Evolutionary conservation across 1,284 basidiomycete genomes (phyloP).

Genomic region (Naganishia albida): DNA sequence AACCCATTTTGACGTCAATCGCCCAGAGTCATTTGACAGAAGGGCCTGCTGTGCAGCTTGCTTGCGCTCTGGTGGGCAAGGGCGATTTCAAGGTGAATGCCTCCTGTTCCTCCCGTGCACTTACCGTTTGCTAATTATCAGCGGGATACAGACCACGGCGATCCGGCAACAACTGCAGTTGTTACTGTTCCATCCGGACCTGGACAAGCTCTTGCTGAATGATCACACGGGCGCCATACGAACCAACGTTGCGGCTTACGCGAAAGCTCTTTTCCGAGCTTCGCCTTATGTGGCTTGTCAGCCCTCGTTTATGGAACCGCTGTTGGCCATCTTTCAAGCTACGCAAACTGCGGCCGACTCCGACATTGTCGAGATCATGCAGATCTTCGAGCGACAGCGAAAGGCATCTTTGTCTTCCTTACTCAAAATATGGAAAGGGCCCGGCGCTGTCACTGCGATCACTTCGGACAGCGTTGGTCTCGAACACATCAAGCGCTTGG

Average conservation of each 20-base stretch:
- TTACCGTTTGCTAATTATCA: not conserved
- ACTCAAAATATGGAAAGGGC: constrained; percentile 60
- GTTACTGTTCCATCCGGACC: constrained; percentile 32
- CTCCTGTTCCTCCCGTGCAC: not conserved
- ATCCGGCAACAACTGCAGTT: constrained; percentile 33
- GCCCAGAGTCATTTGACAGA: constrained; percentile 64
- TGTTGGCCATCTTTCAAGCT: constrained; percentile 72
- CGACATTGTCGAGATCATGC: constrained; percentile 70
- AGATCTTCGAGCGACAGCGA: constrained; percentile 73
- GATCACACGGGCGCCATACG: constrained; percentile 6
- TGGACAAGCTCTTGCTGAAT: constrained; percentile 56
- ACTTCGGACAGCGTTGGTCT: constrained; percentile 56
- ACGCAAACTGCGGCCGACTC: constrained; percentile 67
- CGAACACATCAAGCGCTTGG: constrained; percentile 60
- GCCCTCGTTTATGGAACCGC: constrained; percentile 72
- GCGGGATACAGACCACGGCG: constrained; percentile 10
- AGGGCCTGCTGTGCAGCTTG: constrained; percentile 58
- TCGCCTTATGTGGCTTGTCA: constrained; percentile 80
- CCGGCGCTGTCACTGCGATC: constrained; percentile 10
- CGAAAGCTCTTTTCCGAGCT: constrained; percentile 66
- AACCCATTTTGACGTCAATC: constrained; percentile 69
- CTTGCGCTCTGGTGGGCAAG: constrained; percentile 55
- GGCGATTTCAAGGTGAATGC: constrained; percentile 64
- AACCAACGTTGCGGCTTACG: constrained; percentile 53
- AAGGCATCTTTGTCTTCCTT: constrained; percentile 66